Base-by-base conservation (phyloP, 2,329 filamentous ascomycete species). In the Botryotinia convoluta region DNA sequence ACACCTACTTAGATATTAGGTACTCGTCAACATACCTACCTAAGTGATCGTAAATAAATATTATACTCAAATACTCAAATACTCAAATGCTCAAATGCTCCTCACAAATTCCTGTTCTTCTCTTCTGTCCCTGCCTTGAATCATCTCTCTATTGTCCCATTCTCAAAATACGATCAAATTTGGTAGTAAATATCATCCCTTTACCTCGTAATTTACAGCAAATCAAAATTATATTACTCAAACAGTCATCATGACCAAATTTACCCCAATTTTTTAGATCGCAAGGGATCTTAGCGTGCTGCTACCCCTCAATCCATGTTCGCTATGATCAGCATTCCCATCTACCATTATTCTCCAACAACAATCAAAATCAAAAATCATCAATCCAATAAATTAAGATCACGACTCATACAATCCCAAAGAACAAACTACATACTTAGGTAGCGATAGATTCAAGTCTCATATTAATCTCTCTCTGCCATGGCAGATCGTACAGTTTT, bases 401-500 rank as follows among this genome's bases (percentile, higher is more conserved):
- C 18, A 71, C 37, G 35, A 51, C 35, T 16, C 29, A 32, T 45
- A 39, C 39, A 26, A 61, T 14, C 12, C 26, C 5, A 9, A 10
- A 39, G 16, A 54, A 69, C 7, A 18, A 29, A 29, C 51, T 57
- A 29, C 51, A 18, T 62, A 16, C 6, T n/a, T 48, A 6, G 7
- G 59, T 44, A 39, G 22, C 51, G 12, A 57, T n/a, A 68, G 2
- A 54, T 57, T 26, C 22, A 51, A 42, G 22, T n/a, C 26, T 16
- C 37, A 4, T 8, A 22, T 51, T 32, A 12, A 69, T 63, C 51
- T 69, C 9, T 51, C 32, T 70, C 57, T 70, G 60, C 59, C 39
- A 80, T 80, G 79, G 72, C 77, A 74, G 79, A 79, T 70, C 78
- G 74, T 45, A 64, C 74, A 45, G 60, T 71, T n/a, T 69, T 75